Evolutionary conservation across 495 filamentous ascomycete genomes (phyloP).

Genomic region (Penicillium angulare): DNA sequence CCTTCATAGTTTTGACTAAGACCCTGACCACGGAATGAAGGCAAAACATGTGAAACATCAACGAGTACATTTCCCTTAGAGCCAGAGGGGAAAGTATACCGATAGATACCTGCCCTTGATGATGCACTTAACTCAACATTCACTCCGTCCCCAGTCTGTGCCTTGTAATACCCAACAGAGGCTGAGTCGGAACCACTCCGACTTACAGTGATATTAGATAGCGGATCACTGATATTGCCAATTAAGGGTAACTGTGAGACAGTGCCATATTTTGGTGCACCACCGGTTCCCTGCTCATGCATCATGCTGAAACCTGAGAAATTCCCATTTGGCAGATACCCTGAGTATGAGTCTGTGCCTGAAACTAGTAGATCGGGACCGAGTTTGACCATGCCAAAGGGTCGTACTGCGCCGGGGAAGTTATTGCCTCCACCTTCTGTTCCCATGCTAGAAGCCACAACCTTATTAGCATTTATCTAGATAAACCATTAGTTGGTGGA

Average conservation of each 20-base stretch:
- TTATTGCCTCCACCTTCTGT: constrained; percentile 60
- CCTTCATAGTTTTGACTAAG: constrained; percentile 65
- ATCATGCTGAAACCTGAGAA: constrained; percentile 71
- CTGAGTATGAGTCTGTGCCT: constrained; percentile 63
- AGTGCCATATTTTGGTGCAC: constrained; percentile 70
- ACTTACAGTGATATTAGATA: constrained; percentile 53
- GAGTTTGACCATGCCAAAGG: constrained; percentile 70
- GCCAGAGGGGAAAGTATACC: constrained; percentile 55
- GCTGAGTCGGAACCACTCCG: constrained; percentile 51
- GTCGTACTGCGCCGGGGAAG: constrained; percentile 64
- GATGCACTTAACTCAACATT: constrained; percentile 60
- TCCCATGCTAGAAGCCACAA: constrained; percentile 26
- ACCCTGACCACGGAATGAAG: constrained; percentile 57
- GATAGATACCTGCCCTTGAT: constrained; percentile 61
- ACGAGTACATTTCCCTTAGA: constrained; percentile 54
- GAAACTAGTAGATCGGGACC: constrained; percentile 56
- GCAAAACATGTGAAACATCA: constrained; percentile 70
- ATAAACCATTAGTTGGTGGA: background rate
- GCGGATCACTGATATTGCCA: constrained; percentile 53
- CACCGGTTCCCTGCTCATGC: constrained; percentile 74
- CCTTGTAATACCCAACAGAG: constrained; percentile 64
- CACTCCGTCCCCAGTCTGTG: constrained; percentile 52
- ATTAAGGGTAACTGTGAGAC: constrained; percentile 64
- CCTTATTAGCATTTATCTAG: background rate
- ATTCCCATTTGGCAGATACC: constrained; percentile 56